phyloP scores from a whole-genome alignment of 2,329 filamentous ascomycete genomes.

The Colletotrichum tabaci region DNA sequence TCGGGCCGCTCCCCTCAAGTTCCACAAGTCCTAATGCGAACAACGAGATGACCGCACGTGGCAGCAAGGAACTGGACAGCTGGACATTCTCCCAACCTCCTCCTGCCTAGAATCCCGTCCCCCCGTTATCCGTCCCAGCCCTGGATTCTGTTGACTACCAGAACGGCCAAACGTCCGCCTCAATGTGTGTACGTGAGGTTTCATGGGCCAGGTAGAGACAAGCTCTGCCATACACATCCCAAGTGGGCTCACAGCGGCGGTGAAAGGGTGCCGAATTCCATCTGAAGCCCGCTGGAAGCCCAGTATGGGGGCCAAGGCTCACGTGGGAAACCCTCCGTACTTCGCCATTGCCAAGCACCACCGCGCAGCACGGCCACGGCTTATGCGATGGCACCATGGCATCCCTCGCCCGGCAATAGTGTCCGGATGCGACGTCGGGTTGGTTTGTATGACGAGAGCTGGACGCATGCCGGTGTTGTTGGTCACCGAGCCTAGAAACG shows the following conservation, averaged over 20 bases:
- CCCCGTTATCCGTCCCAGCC: background rate
- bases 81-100: background rate
- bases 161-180: no score
- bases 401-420: background rate
- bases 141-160: background rate
- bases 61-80: background rate
- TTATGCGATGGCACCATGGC: background rate
- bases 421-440: background rate
- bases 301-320: no score
- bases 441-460: background rate
- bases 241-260: no score
- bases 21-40: background rate
- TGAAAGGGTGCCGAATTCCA: background rate
- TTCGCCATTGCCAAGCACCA: background rate
- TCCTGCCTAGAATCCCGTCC: background rate
- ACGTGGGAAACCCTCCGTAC: background rate
- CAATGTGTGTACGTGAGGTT: background rate
- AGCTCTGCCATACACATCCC: no score
- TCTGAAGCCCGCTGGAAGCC: background rate
- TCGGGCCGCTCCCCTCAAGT: background rate
- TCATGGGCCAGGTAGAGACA: background rate
- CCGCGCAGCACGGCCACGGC: background rate
- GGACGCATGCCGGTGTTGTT: background rate
- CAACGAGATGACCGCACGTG: constrained; percentile 11
- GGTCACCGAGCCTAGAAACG: no score